phyloP scores from a whole-genome alignment of 1,139 yeast species.

The Scheffersomyces titani region DNA sequence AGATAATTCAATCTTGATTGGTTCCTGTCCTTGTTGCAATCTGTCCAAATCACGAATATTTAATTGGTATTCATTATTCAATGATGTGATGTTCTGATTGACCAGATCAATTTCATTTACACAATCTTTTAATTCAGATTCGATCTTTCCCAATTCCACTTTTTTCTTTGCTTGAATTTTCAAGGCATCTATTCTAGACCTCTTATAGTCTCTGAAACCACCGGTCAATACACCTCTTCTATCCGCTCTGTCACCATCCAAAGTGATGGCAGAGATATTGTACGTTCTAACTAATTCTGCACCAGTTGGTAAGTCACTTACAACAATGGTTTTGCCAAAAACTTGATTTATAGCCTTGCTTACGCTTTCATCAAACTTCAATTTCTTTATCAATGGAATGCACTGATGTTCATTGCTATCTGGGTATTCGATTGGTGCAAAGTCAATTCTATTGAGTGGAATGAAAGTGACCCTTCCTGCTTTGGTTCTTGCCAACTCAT shows the following conservation, averaged over 20 bases:
- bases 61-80: slow-evolving; percentile 48
- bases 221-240: slow-evolving; percentile 84
- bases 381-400: slow-evolving; percentile 75
- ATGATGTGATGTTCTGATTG: slow-evolving; percentile 28
- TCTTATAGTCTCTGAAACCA: slow-evolving; percentile 75
- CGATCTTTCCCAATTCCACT: slow-evolving; percentile 43
- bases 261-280: slow-evolving; percentile 75
- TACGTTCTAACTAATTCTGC: slow-evolving; percentile 63
- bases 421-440: slow-evolving; percentile 48
- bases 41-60: slow-evolving; percentile 39
- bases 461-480: slow-evolving; percentile 88
- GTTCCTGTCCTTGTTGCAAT: slow-evolving; percentile 42
- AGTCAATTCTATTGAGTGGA: slow-evolving; percentile 73
- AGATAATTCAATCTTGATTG: slow-evolving; percentile 42
- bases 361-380: slow-evolving; percentile 57
- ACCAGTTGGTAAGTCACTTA: slow-evolving; percentile 69
- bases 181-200: slow-evolving; percentile 71
- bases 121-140: slow-evolving; percentile 23
- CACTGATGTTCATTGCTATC: slow-evolving; percentile 54
- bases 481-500: slow-evolving; percentile 67
- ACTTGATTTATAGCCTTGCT: slow-evolving; percentile 73
- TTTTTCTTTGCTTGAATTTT: slow-evolving; percentile 55
- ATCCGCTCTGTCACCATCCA: slow-evolving; percentile 91
- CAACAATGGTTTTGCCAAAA: slow-evolving; percentile 80
- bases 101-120: slow-evolving; percentile 22